Conservation (phyloP, 2,329 filamentous ascomycete genomes). For the Botryotinia globosa region DNA sequence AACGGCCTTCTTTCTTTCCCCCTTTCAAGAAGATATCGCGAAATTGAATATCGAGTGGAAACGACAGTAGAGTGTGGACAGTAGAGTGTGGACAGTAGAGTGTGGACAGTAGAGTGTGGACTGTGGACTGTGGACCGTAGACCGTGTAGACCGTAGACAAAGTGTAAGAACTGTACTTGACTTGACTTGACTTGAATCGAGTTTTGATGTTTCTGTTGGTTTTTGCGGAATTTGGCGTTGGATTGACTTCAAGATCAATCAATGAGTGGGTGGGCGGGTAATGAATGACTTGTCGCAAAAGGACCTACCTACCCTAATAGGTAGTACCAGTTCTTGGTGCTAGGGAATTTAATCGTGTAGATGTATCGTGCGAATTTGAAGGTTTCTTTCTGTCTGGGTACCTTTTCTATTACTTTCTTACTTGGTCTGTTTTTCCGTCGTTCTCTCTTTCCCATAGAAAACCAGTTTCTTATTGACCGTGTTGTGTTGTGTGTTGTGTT, state of each 20-base stretch:
- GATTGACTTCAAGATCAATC: background rate
- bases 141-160: background rate
- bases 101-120: background rate
- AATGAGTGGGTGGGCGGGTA: background rate
- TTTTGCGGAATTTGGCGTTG: background rate
- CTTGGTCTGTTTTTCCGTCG: background rate
- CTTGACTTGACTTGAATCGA: background rate
- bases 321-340: background rate
- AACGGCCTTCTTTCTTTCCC: background rate
- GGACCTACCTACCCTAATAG: background rate
- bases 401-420: too few species aligned
- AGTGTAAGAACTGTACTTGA: background rate
- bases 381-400: background rate
- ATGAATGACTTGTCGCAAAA: constrained; percentile 6
- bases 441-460: background rate
- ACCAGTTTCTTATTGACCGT: background rate
- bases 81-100: background rate
- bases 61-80: background rate
- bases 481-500: background rate
- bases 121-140: too few species aligned
- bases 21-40: background rate
- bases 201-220: background rate
- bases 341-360: background rate
- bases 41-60: background rate
- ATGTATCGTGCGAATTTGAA: background rate